phyloP scores from a whole-genome alignment of 208 protist species.

The Zelonia costaricensis region DNA sequence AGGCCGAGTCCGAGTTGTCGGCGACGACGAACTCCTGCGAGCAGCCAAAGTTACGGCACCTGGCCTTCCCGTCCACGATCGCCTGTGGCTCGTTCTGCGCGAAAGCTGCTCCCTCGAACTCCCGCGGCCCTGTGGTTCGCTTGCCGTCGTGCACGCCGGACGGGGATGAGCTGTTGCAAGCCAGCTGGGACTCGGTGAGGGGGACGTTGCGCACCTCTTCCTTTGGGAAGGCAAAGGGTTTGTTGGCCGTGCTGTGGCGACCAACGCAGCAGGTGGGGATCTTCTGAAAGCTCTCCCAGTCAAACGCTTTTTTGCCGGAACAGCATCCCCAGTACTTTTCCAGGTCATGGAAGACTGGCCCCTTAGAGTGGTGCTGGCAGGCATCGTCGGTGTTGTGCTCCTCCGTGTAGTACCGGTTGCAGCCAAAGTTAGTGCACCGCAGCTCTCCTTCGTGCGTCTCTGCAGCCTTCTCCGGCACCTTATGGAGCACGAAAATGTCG shows the following conservation, averaged over 20 bases:
- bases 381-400: conserved; percentile 69
- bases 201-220: conserved; percentile 50
- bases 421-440: conserved; percentile 82
- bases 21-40: conserved; percentile 73
- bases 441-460: conserved; percentile 38
- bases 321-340: conserved; percentile 89
- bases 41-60: conserved; percentile 84
- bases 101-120: conserved; percentile 70
- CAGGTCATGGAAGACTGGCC: conserved; percentile 83
- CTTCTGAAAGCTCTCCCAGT: conserved; percentile 82
- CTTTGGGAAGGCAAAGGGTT: conserved; percentile 47
- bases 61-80: conserved; percentile 77
- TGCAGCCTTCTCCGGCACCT: conserved; percentile 11
- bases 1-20: conserved; percentile 68
- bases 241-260: conserved; percentile 54
- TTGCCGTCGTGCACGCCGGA: conserved; percentile 3
- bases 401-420: conserved; percentile 64
- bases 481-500: conserved; percentile 68
- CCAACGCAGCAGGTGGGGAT: conserved; percentile 68
- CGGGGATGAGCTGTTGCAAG: background rate
- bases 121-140: conserved; percentile 59
- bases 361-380: conserved; percentile 69
- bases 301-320: conserved; percentile 58
- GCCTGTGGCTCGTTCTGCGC: conserved; percentile 40
- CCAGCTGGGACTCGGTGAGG: conserved; percentile 38